A percentile compares a stretch with the other conserved stretches of the same genome.
Evolutionary conservation across 2,329 filamentous ascomycete genomes (phyloP).

Genomic region (Calonectria honghensis): DNA sequence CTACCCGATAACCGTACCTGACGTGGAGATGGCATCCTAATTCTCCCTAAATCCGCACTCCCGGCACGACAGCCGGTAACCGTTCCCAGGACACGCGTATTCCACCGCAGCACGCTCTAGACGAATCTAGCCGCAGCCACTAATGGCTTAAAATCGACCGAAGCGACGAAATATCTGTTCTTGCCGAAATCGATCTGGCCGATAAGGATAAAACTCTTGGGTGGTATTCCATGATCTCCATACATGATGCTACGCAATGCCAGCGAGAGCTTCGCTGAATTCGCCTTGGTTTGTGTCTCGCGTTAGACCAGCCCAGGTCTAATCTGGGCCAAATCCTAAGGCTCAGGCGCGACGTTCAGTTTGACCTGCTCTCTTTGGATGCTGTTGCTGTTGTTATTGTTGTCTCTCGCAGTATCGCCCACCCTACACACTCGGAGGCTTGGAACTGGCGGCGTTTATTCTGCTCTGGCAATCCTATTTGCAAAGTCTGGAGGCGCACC

Average conservation of each 20-base stretch:
- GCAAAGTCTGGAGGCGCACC: too few species aligned
- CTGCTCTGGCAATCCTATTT: too few species aligned
- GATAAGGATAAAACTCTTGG: background rate
- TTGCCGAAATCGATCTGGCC: background rate
- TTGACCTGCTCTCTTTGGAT: background rate
- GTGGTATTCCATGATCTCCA: background rate
- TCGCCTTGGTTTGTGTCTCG: background rate
- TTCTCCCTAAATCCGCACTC: background rate
- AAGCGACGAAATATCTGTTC: background rate
- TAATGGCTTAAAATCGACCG: background rate
- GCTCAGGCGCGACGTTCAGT: background rate
- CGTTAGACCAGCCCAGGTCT: background rate
- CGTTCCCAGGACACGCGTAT: background rate
- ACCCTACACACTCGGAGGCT: too few species aligned
- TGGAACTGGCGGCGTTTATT: too few species aligned
- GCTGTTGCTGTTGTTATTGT: background rate
- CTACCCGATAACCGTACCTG: background rate
- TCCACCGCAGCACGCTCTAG: background rate
- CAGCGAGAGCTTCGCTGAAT: background rate
- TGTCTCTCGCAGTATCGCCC: background rate
- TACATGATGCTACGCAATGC: background rate
- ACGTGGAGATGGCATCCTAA: background rate
- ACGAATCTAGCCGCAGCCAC: background rate
- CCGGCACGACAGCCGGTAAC: background rate
- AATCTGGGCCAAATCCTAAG: background rate